These are phyloP conservation scores for Penicillium sp. DNA, from an alignment of 2,329 filamentous ascomycete species.

Conservation along the genomic window DNA sequence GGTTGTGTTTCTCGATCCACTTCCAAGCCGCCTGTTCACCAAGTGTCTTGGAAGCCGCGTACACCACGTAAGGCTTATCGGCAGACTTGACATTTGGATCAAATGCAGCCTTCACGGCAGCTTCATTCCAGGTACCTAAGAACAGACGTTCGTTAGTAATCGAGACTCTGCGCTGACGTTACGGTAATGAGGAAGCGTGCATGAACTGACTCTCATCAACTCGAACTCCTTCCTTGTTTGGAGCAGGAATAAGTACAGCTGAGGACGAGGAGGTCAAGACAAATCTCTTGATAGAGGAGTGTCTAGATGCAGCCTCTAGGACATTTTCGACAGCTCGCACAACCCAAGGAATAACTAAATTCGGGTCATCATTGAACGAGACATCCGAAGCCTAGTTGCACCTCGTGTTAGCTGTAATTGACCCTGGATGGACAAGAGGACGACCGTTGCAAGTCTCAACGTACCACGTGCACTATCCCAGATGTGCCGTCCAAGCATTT, in stretches of 20 bases:
- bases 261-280: background rate
- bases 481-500: background rate
- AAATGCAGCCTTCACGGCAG: background rate
- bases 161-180: background rate
- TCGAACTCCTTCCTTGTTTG: background rate
- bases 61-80: background rate
- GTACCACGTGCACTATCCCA: background rate
- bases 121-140: background rate
- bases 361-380: background rate
- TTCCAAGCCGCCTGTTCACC: background rate
- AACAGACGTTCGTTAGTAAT: background rate
- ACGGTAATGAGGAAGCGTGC: background rate
- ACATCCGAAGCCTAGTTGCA: background rate
- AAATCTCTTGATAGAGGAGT: background rate
- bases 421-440: background rate
- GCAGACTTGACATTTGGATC: background rate
- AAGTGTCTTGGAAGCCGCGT: background rate
- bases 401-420: background rate
- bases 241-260: background rate
- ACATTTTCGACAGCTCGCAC: background rate
- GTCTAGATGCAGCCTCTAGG: background rate
- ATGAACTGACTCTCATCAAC: background rate
- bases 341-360: background rate
- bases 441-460: background rate
- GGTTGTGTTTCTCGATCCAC: background rate